Evolutionary conservation across 805 yeast species (phyloP).

Genomic region (Suhomyces pyralidae): DNA sequence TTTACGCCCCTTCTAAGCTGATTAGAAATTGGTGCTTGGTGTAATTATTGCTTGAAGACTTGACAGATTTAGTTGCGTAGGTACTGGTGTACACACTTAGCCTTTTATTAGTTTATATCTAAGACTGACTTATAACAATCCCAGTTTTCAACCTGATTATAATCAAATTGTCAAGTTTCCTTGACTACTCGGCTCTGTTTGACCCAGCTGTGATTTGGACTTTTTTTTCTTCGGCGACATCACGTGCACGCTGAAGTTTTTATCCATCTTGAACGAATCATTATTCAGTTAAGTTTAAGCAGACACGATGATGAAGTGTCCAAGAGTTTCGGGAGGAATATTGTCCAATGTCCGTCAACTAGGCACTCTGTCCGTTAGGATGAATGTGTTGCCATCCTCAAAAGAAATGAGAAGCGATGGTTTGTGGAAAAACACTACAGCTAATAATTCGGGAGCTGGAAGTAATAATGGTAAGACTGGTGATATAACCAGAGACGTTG

Average conservation of each 20-base stretch:
- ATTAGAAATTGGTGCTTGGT: neutral
- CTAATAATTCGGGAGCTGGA: slow-evolving; percentile 10
- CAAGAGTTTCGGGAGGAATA: neutral
- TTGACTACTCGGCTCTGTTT: neutral
- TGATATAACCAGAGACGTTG: slow-evolving; percentile 28
- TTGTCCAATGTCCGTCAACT: slow-evolving; percentile 3
- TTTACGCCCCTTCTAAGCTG: neutral
- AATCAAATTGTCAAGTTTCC: neutral
- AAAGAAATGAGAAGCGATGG: slow-evolving; percentile 30
- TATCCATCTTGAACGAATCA: neutral
- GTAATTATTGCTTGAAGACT: neutral
- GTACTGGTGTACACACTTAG: neutral
- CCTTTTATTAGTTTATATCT: neutral
- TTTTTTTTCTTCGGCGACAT: slow-evolving; percentile 2
- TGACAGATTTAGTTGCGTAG: neutral
- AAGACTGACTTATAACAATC: neutral
- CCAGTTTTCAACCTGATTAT: neutral
- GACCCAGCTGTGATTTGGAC: neutral
- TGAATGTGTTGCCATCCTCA: slow-evolving; percentile 22
- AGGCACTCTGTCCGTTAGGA: slow-evolving; percentile 1
- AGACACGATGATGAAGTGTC: neutral
- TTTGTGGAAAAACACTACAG: slow-evolving; percentile 23
- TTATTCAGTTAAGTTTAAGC: neutral
- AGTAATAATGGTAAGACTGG: slow-evolving; percentile 1
- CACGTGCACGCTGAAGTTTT: slow-evolving; percentile 1